phyloP scores from a whole-genome alignment of 1,284 basidiomycete genomes.

The Ustilago curta region DNA sequence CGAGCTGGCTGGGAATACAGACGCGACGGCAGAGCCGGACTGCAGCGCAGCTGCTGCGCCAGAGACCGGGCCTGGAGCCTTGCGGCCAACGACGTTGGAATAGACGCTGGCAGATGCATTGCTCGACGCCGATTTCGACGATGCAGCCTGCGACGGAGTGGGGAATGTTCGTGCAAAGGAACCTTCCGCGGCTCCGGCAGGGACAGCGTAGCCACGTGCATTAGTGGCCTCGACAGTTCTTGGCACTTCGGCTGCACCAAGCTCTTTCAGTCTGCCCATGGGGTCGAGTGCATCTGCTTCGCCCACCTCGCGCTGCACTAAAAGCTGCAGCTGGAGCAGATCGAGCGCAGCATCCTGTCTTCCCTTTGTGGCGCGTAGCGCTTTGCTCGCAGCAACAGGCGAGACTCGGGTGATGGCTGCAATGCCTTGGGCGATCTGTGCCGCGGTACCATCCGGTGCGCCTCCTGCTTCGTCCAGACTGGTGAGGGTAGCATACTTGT shows the following conservation, averaged over 20 bases:
- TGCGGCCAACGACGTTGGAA: conserved; percentile 37
- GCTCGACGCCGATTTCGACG: conserved; percentile 1
- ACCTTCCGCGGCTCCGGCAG: conserved; percentile 20
- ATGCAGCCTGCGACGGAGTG: conserved; percentile 38
- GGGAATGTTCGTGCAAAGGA: conserved; percentile 33
- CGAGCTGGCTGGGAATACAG: conserved; percentile 55
- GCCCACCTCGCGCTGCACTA: conserved; percentile 46
- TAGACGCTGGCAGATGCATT: conserved; percentile 17
- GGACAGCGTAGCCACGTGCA: conserved; percentile 23
- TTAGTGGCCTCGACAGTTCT: conserved; percentile 29
- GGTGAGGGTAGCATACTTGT: conserved; percentile 33
- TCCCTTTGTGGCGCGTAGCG: conserved; percentile 60
- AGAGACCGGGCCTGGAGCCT: conserved; percentile 16
- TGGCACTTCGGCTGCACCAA: conserved; percentile 35
- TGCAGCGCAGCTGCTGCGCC: conserved; percentile 42
- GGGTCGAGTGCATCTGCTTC: conserved; percentile 61
- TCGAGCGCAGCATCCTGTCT: conserved; percentile 63
- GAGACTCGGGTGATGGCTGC: conserved; percentile 35
- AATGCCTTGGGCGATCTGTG: conserved; percentile 41
- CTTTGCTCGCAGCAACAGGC: conserved; percentile 24
- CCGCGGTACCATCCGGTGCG: conserved; percentile 44
- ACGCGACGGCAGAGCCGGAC: conserved; percentile 36
- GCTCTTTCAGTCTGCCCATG: conserved; percentile 30
- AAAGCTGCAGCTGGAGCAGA: conserved; percentile 55
- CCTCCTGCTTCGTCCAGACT: conserved; percentile 40